Base-by-base conservation (phyloP, 257 asterid genomes). In the Fraxinus cuspidata region DNA sequence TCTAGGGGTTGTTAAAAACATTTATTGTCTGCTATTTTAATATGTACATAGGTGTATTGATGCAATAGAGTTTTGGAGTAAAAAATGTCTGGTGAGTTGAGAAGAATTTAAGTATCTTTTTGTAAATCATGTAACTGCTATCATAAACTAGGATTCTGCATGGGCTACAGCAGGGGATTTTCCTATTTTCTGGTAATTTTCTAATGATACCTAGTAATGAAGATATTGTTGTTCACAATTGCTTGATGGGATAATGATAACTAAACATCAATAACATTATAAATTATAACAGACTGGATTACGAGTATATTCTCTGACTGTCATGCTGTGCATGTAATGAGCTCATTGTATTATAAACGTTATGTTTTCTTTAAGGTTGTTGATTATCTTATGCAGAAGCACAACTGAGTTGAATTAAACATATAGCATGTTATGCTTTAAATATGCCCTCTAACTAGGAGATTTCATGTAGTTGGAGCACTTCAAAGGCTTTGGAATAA, bases 401-500 rank as follows among this genome's bases (percentile, higher is more conserved):
- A 56, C 10, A 18, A n/a, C 21, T 19, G 4, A 56, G 21, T 56
- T n/a, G 65, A 56, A 56, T n/a, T 56, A 56, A 53, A 56, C n/a
- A n/a, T n/a, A 56, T 56, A 56, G 65, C 28, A 56, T 56, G 28
- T n/a, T 56, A n/a, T 56, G 65, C 27, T 56, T 7, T 4, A 47
- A 7, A 56, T 56, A 56, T 56, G 65, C 10, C 74, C 76, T 78
- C 67, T 87, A 77, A 88, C 83, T 79, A n/a, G 71, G 72, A 38
- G 76, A 70, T 81, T 79, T 63, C 67, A 75, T 79, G 74, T 87
- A 96, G 97, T 90, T 86, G 96, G 97, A 80, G 97, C 96, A 74
- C 91, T 96, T 80, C 86, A 82, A 83, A 96, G 94, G 81, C 96
- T 96, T 70, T 89, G 97, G 97, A 88, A 87, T 83, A 92, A 92